phyloP scores from a whole-genome alignment of 2,329 filamentous ascomycete species.

The Ustilaginoidea virens region DNA sequence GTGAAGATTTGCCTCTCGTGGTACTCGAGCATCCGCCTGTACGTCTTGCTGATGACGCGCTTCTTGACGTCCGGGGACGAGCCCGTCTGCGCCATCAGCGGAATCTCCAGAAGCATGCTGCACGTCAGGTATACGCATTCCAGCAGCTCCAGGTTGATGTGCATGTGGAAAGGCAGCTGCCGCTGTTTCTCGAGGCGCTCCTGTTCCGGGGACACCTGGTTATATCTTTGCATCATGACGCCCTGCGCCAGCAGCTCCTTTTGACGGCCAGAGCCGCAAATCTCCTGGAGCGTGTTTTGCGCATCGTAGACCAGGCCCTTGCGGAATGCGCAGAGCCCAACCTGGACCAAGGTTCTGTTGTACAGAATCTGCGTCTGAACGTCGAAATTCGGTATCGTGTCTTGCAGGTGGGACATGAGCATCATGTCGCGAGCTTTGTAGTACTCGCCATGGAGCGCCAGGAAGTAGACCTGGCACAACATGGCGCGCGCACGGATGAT shows the following conservation, averaged over 20 bases:
- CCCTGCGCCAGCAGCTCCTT: constrained; percentile 97
- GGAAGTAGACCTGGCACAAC: constrained; percentile 97
- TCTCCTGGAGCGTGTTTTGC: constrained; percentile 94
- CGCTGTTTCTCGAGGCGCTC: constrained; percentile 94
- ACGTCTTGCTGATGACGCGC: constrained; percentile 97
- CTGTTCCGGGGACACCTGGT: constrained; percentile 91
- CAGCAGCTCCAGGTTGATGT: constrained; percentile 96
- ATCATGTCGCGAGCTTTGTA: constrained; percentile 98
- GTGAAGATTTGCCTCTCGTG: constrained; percentile 99
- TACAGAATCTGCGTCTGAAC: constrained; percentile 95
- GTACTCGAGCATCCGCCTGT: constrained; percentile 97
- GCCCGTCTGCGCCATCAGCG: constrained; percentile 87
- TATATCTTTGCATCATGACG: constrained; percentile 95
- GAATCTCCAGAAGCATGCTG: constrained; percentile 98
- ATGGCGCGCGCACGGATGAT: constrained; percentile 94
- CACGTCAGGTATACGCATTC: constrained; percentile 98
- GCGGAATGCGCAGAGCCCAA: constrained; percentile 95
- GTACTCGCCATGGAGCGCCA: constrained; percentile 93
- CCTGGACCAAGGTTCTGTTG: constrained; percentile 95
- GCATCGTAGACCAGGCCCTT: constrained; percentile 94
- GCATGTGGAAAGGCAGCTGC: constrained; percentile 98
- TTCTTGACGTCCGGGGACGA: constrained; percentile 96
- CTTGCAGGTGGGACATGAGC: constrained; percentile 98
- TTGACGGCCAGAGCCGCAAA: constrained; percentile 91
- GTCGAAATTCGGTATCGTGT: constrained; percentile 93